Evolutionary conservation across 352 stramenopile species (phyloP).

Genomic region (Pelagophyceae sp.): DNA sequence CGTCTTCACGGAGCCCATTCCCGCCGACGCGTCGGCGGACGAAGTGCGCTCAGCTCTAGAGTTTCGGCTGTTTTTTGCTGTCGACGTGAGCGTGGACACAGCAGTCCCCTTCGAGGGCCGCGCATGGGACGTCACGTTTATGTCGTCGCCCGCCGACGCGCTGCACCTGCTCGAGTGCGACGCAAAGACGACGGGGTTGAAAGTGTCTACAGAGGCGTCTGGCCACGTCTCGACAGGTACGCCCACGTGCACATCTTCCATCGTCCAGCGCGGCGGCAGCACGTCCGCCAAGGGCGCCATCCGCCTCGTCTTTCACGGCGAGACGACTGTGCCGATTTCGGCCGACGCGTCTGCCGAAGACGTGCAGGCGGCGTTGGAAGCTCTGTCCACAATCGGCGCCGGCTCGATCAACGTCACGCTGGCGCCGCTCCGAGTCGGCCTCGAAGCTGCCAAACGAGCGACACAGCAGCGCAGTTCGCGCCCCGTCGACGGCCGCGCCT

Average conservation of each 20-base stretch:
- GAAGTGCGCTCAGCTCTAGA: conserved; percentile 33
- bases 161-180: neutral
- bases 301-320: conserved; percentile 20
- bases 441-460: conserved; percentile 33
- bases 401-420: conserved; percentile 35
- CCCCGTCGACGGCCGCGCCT: conserved; percentile 1
- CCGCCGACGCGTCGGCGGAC: conserved; percentile 29
- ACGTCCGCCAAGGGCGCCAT: conserved; percentile 4
- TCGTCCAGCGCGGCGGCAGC: conserved; percentile 4
- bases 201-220: neutral
- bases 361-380: conserved; percentile 27
- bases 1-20: conserved; percentile 25
- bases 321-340: conserved; percentile 21
- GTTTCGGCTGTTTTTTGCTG: conserved; percentile 18
- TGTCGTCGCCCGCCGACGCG: neutral
- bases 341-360: conserved; percentile 28
- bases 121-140: neutral
- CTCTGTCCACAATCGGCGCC: conserved; percentile 29
- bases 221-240: neutral
- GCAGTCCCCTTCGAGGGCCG: neutral
- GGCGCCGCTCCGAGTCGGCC: conserved; percentile 47
- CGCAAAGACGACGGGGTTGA: neutral
- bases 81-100: neutral
- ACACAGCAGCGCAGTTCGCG: too few relatives aligned
- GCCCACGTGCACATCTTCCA: conserved; percentile 5